Conservation (phyloP, 176 grass and related monocot species). For the Hordeum vulgare region DNA sequence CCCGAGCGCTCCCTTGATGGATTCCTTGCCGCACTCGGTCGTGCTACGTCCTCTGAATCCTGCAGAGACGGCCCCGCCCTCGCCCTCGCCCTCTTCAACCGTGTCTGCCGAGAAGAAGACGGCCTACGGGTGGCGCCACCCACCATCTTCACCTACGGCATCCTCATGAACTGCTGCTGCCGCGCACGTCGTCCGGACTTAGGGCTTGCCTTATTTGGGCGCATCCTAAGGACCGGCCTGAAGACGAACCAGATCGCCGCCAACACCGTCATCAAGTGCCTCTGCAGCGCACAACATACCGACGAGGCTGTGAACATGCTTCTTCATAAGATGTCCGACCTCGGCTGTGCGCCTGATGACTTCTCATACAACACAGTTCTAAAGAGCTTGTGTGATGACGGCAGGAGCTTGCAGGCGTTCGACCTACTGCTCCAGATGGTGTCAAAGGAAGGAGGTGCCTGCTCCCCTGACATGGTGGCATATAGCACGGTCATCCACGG, state of each 20-base stretch:
- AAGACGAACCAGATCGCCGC: neutral
- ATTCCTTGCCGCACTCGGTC: neutral
- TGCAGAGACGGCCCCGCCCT: neutral
- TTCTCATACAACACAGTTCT: neutral
- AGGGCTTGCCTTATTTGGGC: neutral
- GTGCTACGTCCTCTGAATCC: neutral
- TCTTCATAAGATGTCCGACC: neutral
- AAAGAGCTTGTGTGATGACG: neutral
- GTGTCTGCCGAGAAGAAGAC: neutral
- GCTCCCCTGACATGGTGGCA: neutral
- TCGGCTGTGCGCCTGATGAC: neutral
- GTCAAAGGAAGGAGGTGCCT: neutral
- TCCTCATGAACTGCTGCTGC: neutral
- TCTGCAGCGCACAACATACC: neutral
- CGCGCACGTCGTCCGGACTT: neutral
- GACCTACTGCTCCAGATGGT: neutral
- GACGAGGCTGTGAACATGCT: neutral
- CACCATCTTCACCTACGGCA: neutral
- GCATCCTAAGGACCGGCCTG: neutral
- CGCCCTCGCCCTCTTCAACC: neutral
- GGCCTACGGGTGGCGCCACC: neutral
- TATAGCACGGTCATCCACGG: neutral
- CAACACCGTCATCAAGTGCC: neutral
- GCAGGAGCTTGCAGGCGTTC: neutral
- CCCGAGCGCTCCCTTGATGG: neutral